A percentile compares a stretch with the other conserved stretches of the same genome.
These are phyloP conservation scores for Didymella sp. DNA, from an alignment of 2,329 filamentous ascomycete species.

Conservation along the genomic window DNA sequence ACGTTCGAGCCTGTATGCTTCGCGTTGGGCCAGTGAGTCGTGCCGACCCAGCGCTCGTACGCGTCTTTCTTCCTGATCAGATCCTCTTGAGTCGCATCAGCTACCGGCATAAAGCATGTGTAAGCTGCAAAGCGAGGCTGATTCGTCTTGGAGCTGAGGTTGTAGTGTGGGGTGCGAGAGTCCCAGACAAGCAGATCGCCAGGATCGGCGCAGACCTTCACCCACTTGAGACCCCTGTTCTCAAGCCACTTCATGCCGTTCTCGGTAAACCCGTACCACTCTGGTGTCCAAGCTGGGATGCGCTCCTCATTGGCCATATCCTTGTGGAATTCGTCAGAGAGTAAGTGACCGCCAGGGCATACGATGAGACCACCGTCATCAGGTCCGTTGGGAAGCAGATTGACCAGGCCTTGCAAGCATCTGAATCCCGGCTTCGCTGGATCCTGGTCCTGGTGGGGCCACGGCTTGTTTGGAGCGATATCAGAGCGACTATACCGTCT, in stretches of 20 bases:
- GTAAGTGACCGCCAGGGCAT: conserved; percentile 39
- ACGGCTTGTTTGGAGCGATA: background rate
- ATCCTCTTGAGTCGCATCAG: conserved; percentile 45
- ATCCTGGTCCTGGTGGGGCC: conserved; percentile 27
- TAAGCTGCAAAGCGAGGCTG: conserved; percentile 43
- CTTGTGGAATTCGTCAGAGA: conserved; percentile 43
- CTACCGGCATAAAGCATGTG: conserved; percentile 49
- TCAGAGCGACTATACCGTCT: background rate
- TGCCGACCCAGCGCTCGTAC: conserved; percentile 39
- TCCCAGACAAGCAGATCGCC: background rate
- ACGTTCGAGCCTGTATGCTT: conserved; percentile 43
- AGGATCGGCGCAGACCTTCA: background rate
- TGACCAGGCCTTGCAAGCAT: conserved; percentile 61
- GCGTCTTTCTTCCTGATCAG: conserved; percentile 44
- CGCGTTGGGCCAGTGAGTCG: conserved; percentile 49
- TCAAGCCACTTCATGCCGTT: conserved; percentile 53
- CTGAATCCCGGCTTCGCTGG: conserved; percentile 55
- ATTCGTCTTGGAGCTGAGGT: conserved; percentile 38
- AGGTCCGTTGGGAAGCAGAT: conserved; percentile 50
- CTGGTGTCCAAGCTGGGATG: conserved; percentile 40
- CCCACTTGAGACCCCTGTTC: conserved; percentile 45
- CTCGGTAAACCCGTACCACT: conserved; percentile 47
- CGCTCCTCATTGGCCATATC: conserved; percentile 35
- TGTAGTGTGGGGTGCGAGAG: conserved; percentile 11
- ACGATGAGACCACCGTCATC: conserved; percentile 50